phyloP scores from a whole-genome alignment of 345 rosid genomes.

The Streptanthus diversifolius region DNA sequence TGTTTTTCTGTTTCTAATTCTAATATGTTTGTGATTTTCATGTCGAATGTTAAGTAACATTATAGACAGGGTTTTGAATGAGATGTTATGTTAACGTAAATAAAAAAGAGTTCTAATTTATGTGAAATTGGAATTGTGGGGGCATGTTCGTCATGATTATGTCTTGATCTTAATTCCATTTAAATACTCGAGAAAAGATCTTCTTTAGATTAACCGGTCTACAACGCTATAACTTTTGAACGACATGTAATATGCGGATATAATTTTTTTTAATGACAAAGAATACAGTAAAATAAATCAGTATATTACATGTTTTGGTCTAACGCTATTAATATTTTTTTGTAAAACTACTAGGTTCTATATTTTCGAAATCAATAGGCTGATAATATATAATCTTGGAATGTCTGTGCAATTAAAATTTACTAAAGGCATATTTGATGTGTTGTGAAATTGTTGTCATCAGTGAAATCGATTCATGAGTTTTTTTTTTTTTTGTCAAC shows the following conservation, averaged over 20 bases:
- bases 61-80: slow-evolving; percentile 22
- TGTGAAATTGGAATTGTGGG: slow-evolving; percentile 12
- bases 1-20: neutral
- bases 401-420: neutral
- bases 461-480: neutral
- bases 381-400: too few species aligned
- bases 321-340: too few species aligned
- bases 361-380: too few species aligned
- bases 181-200: neutral
- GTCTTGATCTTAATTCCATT: slow-evolving; percentile 26
- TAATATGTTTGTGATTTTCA: slow-evolving; percentile 22
- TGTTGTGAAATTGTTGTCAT: neutral
- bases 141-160: slow-evolving; percentile 44
- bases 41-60: slow-evolving; percentile 21
- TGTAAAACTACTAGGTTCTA: too few species aligned
- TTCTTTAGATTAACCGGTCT: neutral
- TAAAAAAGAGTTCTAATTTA: neutral
- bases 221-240: too few species aligned
- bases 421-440: neutral
- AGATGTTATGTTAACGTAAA: slow-evolving; percentile 20
- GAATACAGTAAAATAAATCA: too few species aligned
- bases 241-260: too few species aligned
- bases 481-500: too few species aligned
- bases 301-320: too few species aligned
- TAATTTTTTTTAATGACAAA: too few species aligned